Percentiles rank a stretch among this genome's conserved stretches.
Evolutionary conservation across 192 early-diverging fungal genomes (phyloP).

Genomic region (Backusella macrospora): DNA sequence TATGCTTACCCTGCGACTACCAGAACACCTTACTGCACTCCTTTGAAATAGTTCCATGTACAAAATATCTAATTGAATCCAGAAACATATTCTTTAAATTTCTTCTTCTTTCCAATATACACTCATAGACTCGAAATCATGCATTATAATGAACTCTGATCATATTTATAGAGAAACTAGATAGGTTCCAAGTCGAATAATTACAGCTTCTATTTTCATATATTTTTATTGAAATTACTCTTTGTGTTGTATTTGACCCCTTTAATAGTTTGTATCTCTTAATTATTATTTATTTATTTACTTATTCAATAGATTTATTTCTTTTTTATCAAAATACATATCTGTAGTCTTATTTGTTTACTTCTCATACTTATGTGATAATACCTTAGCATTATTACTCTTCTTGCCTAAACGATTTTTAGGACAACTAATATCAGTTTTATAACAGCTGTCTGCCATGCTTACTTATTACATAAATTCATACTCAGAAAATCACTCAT

Average conservation of each 20-base stretch:
- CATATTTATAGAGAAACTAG: not conserved
- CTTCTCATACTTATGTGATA: too few species aligned
- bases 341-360: too few species aligned
- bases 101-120: not conserved
- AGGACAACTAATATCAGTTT: too few species aligned
- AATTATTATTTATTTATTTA: not conserved
- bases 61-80: not conserved
- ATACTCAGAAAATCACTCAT: too few species aligned
- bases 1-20: conserved; percentile 14
- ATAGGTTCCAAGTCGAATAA: not conserved
- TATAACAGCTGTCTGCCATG: too few species aligned
- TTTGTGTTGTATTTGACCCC: too few species aligned
- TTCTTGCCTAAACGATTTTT: too few species aligned
- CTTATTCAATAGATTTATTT: not conserved
- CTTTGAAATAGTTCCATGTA: not conserved
- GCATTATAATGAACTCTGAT: not conserved
- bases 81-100: not conserved
- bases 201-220: not conserved
- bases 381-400: too few species aligned
- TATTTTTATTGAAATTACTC: too few species aligned
- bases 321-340: not conserved
- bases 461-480: too few species aligned
- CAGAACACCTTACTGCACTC: conserved; percentile 17
- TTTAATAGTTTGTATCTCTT: not conserved
- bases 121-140: not conserved